Evolutionary conservation across 2,329 filamentous ascomycete species (phyloP).

Genomic region (Scytalidium sp.): DNA sequence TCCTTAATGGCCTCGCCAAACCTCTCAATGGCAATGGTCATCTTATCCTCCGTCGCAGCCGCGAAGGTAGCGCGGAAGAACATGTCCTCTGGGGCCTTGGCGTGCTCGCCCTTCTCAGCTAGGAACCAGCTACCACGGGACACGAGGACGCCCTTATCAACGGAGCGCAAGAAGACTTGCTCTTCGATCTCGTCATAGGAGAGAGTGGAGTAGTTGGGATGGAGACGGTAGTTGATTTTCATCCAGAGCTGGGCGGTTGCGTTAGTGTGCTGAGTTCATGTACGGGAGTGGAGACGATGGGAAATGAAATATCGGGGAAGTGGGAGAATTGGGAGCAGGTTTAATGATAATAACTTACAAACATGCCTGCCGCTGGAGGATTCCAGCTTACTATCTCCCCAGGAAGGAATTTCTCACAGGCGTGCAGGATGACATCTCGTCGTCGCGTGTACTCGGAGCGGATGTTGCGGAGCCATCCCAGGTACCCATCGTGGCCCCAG

Average conservation of each 20-base stretch:
- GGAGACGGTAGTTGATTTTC: constrained; percentile 56
- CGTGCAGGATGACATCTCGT: constrained; percentile 71
- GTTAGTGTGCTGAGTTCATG: no score
- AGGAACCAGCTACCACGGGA: constrained; percentile 90
- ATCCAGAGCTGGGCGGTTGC: constrained; percentile 64
- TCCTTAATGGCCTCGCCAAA: constrained; percentile 72
- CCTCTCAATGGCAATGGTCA: constrained; percentile 68
- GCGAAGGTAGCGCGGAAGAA: constrained; percentile 93
- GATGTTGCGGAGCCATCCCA: constrained; percentile 85
- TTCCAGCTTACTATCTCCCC: constrained; percentile 73
- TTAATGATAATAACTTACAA: constrained; percentile 56
- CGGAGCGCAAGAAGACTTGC: constrained; percentile 75
- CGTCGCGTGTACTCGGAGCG: constrained; percentile 77
- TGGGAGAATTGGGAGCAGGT: not conserved
- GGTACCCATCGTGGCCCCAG: constrained; percentile 89
- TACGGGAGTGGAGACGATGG: not conserved
- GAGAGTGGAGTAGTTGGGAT: constrained; percentile 55
- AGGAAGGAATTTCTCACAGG: constrained; percentile 77
- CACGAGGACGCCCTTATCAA: constrained; percentile 75
- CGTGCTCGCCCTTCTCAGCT: constrained; percentile 55
- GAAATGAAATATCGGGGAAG: not conserved
- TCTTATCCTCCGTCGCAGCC: constrained; percentile 68
- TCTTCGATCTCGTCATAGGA: constrained; percentile 71
- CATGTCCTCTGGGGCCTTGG: constrained; percentile 42
- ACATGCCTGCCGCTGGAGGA: constrained; percentile 87